Base-by-base conservation (phyloP, 2,329 filamentous ascomycete genomes). In the Talaromyces verruculosus region DNA sequence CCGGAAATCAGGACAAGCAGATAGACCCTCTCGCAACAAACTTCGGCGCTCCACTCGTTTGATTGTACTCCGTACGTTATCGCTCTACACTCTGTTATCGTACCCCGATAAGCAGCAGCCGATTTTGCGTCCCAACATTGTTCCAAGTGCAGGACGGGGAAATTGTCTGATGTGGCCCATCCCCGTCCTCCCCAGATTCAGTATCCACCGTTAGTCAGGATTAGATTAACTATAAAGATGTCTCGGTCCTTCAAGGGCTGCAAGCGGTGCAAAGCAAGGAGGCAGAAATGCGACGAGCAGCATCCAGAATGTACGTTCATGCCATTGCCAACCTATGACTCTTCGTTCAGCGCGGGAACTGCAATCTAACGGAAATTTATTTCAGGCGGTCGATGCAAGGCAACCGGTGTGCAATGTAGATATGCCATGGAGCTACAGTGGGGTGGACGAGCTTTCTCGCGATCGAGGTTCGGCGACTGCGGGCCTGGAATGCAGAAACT, bases 201-300 rank as follows among this genome's bases (percentile, higher is more conserved):
- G 19, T 39, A 37, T 39, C 33, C 33, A 22, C 64, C 62, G 66
- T 64, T 66, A 41, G 33, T 57, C 28, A 22, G 5, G 22, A 51
- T 33, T 55, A 63, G 10, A 13, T 22, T 35, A 25, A 25, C 25
- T 25, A 19, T 25, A 22, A 41, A 37, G 68, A 77, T 79, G 75
- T 77, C 77, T 70, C 77, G 78, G 68, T 81, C 79, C 11, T 78
- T 79, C 61, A 76, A 73, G 61, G 79, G 79, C n/a, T 81, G 79
- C 72, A 77, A 76, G 68, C 75, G 79, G 71, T 80, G 79, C 76
- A 80, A 79, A 72, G 72, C 75, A 59, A 77, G 79, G 43, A 77
- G 79, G 63, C 78, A 81, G 68, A 81, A 81, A 77, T 81, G 80
- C 71, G 79, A 81, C 67, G 80, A 81, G 70, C 72, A 74, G 61